phyloP scores from a whole-genome alignment of 1,139 yeast species.

The Yamadazyma atlantica region DNA sequence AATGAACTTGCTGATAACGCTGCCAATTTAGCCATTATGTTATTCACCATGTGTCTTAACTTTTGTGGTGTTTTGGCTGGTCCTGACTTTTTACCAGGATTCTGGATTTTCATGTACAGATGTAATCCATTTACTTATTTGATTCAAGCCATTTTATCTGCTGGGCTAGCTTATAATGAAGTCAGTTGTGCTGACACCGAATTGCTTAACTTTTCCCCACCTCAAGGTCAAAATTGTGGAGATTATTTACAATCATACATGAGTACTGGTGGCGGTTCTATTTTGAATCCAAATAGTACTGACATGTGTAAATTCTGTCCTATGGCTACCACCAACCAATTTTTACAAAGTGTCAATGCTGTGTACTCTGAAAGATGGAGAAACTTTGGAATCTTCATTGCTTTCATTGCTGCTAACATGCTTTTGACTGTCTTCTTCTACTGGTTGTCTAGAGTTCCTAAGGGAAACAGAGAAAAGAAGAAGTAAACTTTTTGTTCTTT shows the following conservation, averaged over 20 bases:
- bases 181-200: slow-evolving; percentile 32
- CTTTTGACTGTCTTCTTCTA: slow-evolving; percentile 54
- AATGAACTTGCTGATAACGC: slow-evolving; percentile 68
- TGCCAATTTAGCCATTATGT: slow-evolving; percentile 61
- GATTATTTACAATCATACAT: slow-evolving; percentile 50
- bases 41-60: slow-evolving; percentile 60
- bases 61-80: slow-evolving; percentile 84
- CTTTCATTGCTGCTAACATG: slow-evolving; percentile 52
- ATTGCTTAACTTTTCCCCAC: slow-evolving; percentile 25
- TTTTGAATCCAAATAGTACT: slow-evolving; percentile 43
- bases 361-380: slow-evolving; percentile 59
- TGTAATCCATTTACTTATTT: slow-evolving; percentile 68
- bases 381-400: slow-evolving; percentile 59
- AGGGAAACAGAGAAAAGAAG: slow-evolving; percentile 24
- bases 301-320: slow-evolving; percentile 53
- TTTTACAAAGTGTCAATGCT: slow-evolving; percentile 43
- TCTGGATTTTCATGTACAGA: slow-evolving; percentile 61
- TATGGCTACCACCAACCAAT: slow-evolving; percentile 50
- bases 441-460: slow-evolving; percentile 78
- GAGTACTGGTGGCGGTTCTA: slow-evolving; percentile 49
- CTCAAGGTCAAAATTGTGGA: slow-evolving; percentile 57
- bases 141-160: slow-evolving; percentile 36
- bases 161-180: slow-evolving; percentile 33
- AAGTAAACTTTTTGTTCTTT: not conserved
- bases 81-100: slow-evolving; percentile 48